A percentile compares a stretch with the other conserved stretches of the same genome.
These are phyloP conservation scores for Helminthosporium solani DNA, from an alignment of 2,329 filamentous ascomycete genomes.

Conservation along the genomic window DNA sequence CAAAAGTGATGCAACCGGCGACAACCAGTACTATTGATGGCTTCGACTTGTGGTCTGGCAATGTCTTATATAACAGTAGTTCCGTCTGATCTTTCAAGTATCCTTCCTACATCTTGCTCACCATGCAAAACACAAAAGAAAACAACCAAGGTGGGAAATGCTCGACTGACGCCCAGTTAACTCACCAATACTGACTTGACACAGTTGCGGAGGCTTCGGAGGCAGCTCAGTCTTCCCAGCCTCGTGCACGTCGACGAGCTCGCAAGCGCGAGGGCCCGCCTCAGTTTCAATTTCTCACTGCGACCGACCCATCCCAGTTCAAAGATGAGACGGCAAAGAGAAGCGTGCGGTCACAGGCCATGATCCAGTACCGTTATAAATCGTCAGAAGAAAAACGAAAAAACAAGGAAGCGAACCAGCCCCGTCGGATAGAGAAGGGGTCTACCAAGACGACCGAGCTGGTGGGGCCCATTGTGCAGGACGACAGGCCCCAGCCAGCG, in stretches of 20 bases:
- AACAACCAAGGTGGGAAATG: neutral
- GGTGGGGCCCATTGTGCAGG: slow-evolving; percentile 4
- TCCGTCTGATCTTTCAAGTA: neutral
- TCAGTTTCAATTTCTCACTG: slow-evolving; percentile 34
- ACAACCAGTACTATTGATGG: too few relatives aligned
- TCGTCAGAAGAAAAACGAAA: slow-evolving; percentile 15
- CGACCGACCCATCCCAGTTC: slow-evolving; percentile 35
- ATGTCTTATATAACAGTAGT: neutral
- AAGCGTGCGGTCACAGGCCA: slow-evolving; percentile 37
- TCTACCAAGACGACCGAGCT: neutral
- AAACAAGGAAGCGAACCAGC: neutral
- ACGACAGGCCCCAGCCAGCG: neutral
- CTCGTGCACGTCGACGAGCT: neutral
- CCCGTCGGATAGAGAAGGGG: neutral
- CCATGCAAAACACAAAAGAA: neutral
- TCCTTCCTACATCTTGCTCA: neutral
- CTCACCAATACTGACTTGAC: neutral
- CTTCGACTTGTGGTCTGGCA: too few relatives aligned
- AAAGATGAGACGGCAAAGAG: slow-evolving; percentile 27
- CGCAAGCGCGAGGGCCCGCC: slow-evolving; percentile 29
- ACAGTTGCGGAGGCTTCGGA: neutral
- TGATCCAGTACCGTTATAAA: slow-evolving; percentile 32
- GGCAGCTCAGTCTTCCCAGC: neutral
- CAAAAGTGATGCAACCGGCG: too few relatives aligned
- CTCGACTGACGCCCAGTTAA: neutral